Percentiles rank a stretch among this genome's conserved stretches.
phyloP scores from a whole-genome alignment of 495 filamentous ascomycete genomes.

The Tuber microsphaerosporum region DNA sequence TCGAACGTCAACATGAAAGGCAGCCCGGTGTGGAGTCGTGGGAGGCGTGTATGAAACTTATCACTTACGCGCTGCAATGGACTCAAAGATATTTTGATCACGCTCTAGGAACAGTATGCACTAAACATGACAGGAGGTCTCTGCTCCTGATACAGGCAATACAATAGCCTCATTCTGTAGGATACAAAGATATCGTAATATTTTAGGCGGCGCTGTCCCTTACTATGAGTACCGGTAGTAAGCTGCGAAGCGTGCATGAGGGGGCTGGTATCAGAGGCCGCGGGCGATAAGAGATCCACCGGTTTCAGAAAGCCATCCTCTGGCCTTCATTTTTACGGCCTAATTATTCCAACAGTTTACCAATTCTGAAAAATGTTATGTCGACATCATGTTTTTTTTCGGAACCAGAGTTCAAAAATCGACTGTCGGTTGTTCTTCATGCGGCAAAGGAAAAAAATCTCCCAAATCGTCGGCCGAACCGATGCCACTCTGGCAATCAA shows the following conservation, averaged over 20 bases:
- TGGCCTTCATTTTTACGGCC: too few species aligned
- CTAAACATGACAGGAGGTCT: not conserved
- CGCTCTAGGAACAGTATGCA: not conserved
- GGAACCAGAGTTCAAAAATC: not conserved
- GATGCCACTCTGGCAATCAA: not conserved
- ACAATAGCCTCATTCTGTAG: not conserved
- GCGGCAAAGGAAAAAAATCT: not conserved
- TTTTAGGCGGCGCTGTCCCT: too few species aligned
- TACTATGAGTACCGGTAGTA: too few species aligned
- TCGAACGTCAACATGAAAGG: not conserved
- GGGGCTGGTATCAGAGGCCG: too few species aligned
- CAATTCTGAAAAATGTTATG: not conserved
- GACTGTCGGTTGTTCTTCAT: not conserved
- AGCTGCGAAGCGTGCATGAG: too few species aligned
- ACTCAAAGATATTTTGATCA: not conserved
- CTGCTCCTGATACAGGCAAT: not conserved
- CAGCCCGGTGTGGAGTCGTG: not conserved
- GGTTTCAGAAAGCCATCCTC: too few species aligned
- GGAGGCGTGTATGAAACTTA: not conserved
- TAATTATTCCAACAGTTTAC: too few species aligned
- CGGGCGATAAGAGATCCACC: too few species aligned
- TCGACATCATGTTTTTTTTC: not conserved
- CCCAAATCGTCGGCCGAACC: not conserved
- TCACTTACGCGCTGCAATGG: not conserved
- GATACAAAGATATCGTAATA: not conserved